Base-by-base conservation (phyloP, 305 asterid species). In the Fraxinus baroniana region DNA sequence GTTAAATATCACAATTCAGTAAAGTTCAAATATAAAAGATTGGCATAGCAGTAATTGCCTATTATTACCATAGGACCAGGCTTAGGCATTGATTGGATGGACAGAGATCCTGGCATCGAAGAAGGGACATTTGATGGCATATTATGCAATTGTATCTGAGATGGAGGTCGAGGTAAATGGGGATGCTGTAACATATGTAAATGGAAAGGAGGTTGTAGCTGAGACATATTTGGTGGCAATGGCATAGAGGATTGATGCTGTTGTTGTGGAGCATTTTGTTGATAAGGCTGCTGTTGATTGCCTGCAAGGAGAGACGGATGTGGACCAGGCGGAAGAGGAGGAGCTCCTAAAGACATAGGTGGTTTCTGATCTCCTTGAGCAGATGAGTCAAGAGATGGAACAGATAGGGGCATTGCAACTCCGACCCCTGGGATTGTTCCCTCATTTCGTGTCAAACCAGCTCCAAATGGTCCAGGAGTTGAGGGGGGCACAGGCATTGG, bases 311-410 rank as follows among this genome's bases (percentile, higher is more conserved):
- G 95, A 82, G 99, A 96, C 83, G 99, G 98, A 76, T 93, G 99
- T n/a, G 98, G 98, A 83, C 98, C 99, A 75, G 98, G 98, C 62
- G 98, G 98, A 80, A 96, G 93, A 77, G 98, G 98, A 74, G 98
- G 99, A 36, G 94, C 90, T 74, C 95, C 94, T 79, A 89, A 71
- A 80, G 97, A 92, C 87, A 87, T 88, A 36, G 92, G 86, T 22
- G 83, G 92, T 71, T 91, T 94, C 85, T 94, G 99, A 44, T 95
- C 99, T 78, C 93, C 97, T 83, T 93, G 98, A 76, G 85, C 84
- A 74, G 94, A 84, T 78, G 98, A 87, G 89, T 93, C 99, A 35
- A 90, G 87, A 28, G 96, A 90, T 46, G 86, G 88, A 73, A 94
- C 87, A 39, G 94, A 80, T 64, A 95, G 93, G n/a, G 99, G 99